Percentiles rank a stretch among this genome's conserved stretches.
These are phyloP conservation scores for Lodderomyces parapsilosis DNA, from an alignment of 1,139 yeast species.

Conservation along the genomic window DNA sequence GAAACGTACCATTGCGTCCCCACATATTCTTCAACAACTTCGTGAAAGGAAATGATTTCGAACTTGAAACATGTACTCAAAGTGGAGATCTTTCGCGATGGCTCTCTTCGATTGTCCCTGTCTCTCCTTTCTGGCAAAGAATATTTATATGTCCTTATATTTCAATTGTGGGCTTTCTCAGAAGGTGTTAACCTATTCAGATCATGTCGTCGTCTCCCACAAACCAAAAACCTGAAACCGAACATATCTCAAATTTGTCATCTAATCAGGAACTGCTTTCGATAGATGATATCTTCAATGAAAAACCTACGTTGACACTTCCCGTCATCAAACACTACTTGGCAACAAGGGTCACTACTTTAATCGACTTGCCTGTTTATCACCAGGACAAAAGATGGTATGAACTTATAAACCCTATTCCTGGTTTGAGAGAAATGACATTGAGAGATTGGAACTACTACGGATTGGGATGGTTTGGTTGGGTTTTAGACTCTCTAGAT, in stretches of 20 bases:
- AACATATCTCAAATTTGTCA: conserved; percentile 7
- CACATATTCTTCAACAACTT: no score
- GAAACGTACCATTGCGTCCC: no score
- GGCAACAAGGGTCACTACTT: conserved; percentile 26
- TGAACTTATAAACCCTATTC: conserved; percentile 31
- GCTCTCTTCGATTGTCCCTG: no score
- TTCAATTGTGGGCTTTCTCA: no score
- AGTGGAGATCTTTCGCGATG: no score
- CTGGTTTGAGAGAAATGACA: conserved; percentile 27
- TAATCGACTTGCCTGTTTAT: conserved; percentile 30
- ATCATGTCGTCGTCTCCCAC: background rate
- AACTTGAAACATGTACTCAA: no score
- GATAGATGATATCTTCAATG: conserved; percentile 20
- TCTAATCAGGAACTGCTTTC: background rate
- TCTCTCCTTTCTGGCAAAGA: no score
- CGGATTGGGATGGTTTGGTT: conserved; percentile 61
- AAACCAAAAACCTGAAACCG: conserved; percentile 5
- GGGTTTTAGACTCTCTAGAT: conserved; percentile 83
- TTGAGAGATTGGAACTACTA: conserved; percentile 55
- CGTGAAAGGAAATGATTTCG: no score
- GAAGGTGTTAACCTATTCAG: no score
- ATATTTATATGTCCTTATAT: no score
- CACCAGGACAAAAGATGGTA: conserved; percentile 15
- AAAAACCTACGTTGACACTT: conserved; percentile 26
- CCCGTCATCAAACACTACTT: conserved; percentile 23